Percentiles rank a stretch among this genome's conserved stretches.
phyloP scores from a whole-genome alignment of 1,284 basidiomycete genomes.

The Tilletia setariae region DNA sequence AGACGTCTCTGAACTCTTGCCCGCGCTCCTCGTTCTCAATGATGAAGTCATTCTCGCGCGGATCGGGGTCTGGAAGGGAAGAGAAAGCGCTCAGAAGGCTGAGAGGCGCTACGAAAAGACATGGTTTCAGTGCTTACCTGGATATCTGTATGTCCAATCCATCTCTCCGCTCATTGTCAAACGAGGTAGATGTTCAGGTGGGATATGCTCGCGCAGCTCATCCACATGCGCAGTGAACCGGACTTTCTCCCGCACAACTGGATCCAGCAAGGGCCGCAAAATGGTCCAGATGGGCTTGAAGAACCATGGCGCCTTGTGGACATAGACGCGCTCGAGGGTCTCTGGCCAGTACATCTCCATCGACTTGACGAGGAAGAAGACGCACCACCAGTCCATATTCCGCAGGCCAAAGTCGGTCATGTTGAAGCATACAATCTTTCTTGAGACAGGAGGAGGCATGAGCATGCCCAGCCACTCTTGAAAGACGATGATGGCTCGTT shows the following conservation, averaged over 20 bases:
- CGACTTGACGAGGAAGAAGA: slow-evolving; percentile 51
- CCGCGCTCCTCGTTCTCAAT: slow-evolving; percentile 24
- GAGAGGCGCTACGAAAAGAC: too few relatives aligned
- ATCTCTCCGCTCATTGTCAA: slow-evolving; percentile 35
- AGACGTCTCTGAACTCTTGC: slow-evolving; percentile 25
- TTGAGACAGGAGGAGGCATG: slow-evolving; percentile 47
- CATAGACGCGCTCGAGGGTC: slow-evolving; percentile 43
- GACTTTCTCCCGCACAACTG: slow-evolving; percentile 48
- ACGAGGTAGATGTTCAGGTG: slow-evolving; percentile 34
- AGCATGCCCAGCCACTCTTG: slow-evolving; percentile 39
- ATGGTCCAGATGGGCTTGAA: slow-evolving; percentile 50
- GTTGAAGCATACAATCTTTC: slow-evolving; percentile 49
- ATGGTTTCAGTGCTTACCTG: too few relatives aligned
- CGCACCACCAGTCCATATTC: slow-evolving; percentile 49
- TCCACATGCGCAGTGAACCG: slow-evolving; percentile 40
- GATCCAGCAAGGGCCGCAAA: slow-evolving; percentile 43
- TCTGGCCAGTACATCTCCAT: slow-evolving; percentile 48
- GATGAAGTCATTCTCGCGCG: slow-evolving; percentile 40
- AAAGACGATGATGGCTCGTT: slow-evolving; percentile 38
- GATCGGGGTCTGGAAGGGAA: slow-evolving; percentile 23
- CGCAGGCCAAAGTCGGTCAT: slow-evolving; percentile 48
- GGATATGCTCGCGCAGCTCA: slow-evolving; percentile 39
- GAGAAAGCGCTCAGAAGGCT: neutral
- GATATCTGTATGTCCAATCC: slow-evolving; percentile 38
- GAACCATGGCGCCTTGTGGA: slow-evolving; percentile 49